These are phyloP conservation scores for Monosporascus sp. DNA, from an alignment of 2,329 filamentous ascomycete species.

Conservation along the genomic window DNA sequence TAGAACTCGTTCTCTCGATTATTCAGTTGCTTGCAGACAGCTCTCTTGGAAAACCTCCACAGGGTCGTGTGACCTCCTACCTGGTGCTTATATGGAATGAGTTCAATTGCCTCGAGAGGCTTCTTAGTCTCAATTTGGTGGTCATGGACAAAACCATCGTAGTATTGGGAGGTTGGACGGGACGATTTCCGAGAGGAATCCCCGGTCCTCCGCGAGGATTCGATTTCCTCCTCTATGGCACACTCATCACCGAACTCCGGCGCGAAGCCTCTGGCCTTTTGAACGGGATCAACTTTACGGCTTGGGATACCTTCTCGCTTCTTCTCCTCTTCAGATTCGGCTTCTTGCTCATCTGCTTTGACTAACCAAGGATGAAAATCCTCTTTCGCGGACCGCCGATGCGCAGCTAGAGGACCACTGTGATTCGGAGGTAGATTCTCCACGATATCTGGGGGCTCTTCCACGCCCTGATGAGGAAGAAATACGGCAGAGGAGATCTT, in stretches of 20 bases:
- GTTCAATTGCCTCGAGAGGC: slow-evolving; percentile 84
- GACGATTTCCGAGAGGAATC: slow-evolving; percentile 30
- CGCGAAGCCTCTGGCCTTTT: slow-evolving; percentile 25
- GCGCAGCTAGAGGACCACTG: slow-evolving; percentile 24
- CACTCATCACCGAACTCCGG: slow-evolving; percentile 33
- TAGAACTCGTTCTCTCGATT: slow-evolving; percentile 99
- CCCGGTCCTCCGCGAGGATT: slow-evolving; percentile 27
- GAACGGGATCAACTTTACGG: slow-evolving; percentile 17
- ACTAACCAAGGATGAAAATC: slow-evolving; percentile 51
- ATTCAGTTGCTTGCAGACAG: slow-evolving; percentile 96
- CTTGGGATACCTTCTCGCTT: slow-evolving; percentile 27
- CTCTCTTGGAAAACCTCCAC: slow-evolving; percentile 90
- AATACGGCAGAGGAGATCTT: slow-evolving; percentile 86
- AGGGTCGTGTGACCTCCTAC: slow-evolving; percentile 95
- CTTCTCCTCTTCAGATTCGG: slow-evolving; percentile 23
- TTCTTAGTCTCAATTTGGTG: slow-evolving; percentile 46
- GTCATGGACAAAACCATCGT: slow-evolving; percentile 46
- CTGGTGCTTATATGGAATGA: slow-evolving; percentile 96
- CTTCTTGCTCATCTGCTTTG: slow-evolving; percentile 49
- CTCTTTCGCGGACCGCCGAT: slow-evolving; percentile 24
- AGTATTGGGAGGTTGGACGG: slow-evolving; percentile 36
- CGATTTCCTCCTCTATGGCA: slow-evolving; percentile 38
- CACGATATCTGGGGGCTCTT: slow-evolving; percentile 30
- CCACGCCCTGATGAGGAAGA: slow-evolving; percentile 64
- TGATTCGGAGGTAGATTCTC: slow-evolving; percentile 19